Conservation (phyloP, 768 basidiomycete genomes). For the Hypholoma fasciculare region DNA sequence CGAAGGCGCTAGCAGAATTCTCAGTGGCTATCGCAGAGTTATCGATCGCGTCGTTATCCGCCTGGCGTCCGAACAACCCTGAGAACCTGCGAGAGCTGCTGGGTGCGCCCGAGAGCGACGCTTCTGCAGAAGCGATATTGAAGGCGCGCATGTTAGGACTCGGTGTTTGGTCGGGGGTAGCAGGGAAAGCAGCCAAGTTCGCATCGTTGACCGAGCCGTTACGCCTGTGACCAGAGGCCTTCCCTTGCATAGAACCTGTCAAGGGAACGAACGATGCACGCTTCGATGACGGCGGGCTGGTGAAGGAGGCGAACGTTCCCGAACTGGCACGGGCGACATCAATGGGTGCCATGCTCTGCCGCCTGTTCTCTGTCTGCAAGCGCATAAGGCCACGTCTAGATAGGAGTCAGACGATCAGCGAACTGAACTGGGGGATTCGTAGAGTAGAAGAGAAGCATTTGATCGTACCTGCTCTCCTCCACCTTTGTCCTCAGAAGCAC, state of each 20-base stretch:
- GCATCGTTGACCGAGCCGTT: conserved; percentile 76
- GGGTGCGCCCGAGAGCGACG: conserved; percentile 19
- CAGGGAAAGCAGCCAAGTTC: conserved; percentile 30
- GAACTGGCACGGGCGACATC: conserved; percentile 55
- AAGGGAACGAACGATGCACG: conserved; percentile 78
- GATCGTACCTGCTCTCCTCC: conserved; percentile 77
- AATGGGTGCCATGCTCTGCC: conserved; percentile 55
- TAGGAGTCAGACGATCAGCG: conserved; percentile 1
- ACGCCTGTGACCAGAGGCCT: conserved; percentile 58
- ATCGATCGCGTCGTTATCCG: conserved; percentile 30
- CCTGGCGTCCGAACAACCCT: conserved; percentile 51
- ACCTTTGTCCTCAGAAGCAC: conserved; percentile 77
- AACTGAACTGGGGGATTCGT: not conserved
- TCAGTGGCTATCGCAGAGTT: conserved; percentile 3
- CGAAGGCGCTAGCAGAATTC: conserved; percentile 23
- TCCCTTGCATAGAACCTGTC: conserved; percentile 50
- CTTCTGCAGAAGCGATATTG: conserved; percentile 32
- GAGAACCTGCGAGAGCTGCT: conserved; percentile 43
- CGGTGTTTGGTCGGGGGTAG: conserved; percentile 29
- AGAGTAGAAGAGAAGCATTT: not conserved
- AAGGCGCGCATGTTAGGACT: conserved; percentile 34
- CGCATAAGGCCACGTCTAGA: conserved; percentile 83
- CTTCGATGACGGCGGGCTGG: conserved; percentile 56
- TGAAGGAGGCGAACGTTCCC: conserved; percentile 28
- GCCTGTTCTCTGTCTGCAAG: conserved; percentile 74